phyloP scores from a whole-genome alignment of 805 yeast genomes.

The Schwanniomyces pseudopolymorphus region DNA sequence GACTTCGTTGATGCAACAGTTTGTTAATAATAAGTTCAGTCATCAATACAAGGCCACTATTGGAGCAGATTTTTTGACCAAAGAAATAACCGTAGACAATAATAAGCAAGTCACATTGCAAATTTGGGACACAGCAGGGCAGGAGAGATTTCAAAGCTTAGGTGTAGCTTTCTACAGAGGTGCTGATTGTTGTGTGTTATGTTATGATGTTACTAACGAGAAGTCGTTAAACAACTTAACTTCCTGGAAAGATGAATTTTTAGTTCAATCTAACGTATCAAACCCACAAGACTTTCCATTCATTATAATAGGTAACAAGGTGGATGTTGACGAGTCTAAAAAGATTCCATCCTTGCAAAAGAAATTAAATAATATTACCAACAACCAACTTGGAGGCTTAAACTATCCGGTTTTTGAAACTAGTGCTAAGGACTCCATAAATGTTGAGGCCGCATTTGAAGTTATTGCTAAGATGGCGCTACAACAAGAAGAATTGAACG shows the following conservation, averaged over 20 bases:
- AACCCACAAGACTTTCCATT: slow-evolving; percentile 97
- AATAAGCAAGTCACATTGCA: slow-evolving; percentile 71
- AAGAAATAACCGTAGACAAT: slow-evolving; percentile 77
- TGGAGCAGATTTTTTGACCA: slow-evolving; percentile 95
- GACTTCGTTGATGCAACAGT: slow-evolving; percentile 95
- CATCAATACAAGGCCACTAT: slow-evolving; percentile 97
- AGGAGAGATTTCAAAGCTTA: slow-evolving; percentile 92
- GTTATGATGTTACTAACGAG: slow-evolving; percentile 92
- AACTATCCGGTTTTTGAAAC: slow-evolving; percentile 86
- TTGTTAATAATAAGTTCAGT: slow-evolving; percentile 89
- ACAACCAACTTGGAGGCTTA: slow-evolving; percentile 59
- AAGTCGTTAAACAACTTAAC: slow-evolving; percentile 88
- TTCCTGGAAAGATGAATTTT: slow-evolving; percentile 93
- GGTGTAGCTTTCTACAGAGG: slow-evolving; percentile 98
- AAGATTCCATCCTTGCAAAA: slow-evolving; percentile 61
- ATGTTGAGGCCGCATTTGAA: slow-evolving; percentile 94
- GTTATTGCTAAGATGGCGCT: slow-evolving; percentile 93
- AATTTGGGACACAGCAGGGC: slow-evolving; percentile 99
- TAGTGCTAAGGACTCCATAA: slow-evolving; percentile 95
- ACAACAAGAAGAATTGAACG: slow-evolving; percentile 92
- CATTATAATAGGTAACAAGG: slow-evolving; percentile 91
- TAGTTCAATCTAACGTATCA: slow-evolving; percentile 87
- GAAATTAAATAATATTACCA: slow-evolving; percentile 48
- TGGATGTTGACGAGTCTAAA: slow-evolving; percentile 90
- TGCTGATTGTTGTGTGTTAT: slow-evolving; percentile 95